A percentile compares a stretch with the other conserved stretches of the same genome.
Conservation (phyloP, 768 basidiomycete species). For the Lentinula aciculospora region DNA sequence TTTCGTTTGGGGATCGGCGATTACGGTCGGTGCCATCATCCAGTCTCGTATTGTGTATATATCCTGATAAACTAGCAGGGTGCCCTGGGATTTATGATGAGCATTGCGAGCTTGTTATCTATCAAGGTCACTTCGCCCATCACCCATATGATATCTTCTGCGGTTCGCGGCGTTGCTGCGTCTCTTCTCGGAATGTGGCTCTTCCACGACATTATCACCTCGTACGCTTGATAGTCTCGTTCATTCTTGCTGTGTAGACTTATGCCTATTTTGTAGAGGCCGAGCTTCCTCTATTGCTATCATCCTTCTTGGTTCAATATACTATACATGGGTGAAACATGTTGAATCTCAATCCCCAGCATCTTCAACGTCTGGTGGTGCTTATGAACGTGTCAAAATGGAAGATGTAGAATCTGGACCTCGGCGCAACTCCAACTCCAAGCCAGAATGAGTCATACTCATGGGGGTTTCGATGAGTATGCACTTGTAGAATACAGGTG, state of each 20-base stretch:
- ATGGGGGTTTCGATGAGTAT: background rate
- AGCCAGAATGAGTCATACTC: background rate
- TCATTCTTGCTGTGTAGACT: background rate
- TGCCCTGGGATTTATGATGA: conserved; percentile 88
- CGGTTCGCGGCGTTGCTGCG: conserved; percentile 91
- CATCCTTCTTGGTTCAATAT: conserved; percentile 77
- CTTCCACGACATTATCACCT: conserved; percentile 77
- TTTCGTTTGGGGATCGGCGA: conserved; percentile 72
- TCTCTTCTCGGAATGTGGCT: conserved; percentile 77
- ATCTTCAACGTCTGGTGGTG: conserved; percentile 18
- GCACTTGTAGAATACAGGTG: background rate
- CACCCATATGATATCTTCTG: conserved; percentile 96
- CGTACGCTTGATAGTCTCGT: conserved; percentile 37
- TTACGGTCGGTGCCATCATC: conserved; percentile 54
- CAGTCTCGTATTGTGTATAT: background rate
- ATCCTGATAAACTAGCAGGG: conserved; percentile 41
- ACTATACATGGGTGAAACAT: conserved; percentile 89
- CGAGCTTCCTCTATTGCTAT: conserved; percentile 75
- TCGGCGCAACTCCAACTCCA: conserved; percentile 3
- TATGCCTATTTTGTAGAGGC: conserved; percentile 40
- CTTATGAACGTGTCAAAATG: conserved; percentile 60
- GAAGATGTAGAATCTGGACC: conserved; percentile 58
- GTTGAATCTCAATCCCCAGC: conserved; percentile 47
- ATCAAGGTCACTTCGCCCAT: conserved; percentile 98
- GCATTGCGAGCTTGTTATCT: conserved; percentile 85